Conservation (phyloP, 192 early-diverging fungal species). For the Gryganskiella cystojenkinii region DNA sequence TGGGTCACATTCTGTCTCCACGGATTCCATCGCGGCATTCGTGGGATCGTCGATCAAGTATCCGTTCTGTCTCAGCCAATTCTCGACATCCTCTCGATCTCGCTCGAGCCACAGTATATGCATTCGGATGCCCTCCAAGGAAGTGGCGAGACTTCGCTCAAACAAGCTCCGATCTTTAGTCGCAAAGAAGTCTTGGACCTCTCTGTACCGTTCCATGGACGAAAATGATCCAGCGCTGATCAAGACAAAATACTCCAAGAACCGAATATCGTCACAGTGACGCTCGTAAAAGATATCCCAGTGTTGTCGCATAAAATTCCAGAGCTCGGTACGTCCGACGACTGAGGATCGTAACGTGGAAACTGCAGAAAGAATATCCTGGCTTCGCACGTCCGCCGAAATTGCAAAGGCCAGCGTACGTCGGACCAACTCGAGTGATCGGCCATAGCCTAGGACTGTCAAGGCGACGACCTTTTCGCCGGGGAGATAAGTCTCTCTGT, state of each 20-base stretch:
- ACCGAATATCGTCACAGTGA: slow-evolving; percentile 69
- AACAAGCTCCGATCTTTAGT: slow-evolving; percentile 60
- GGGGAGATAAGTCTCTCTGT: slow-evolving; percentile 58
- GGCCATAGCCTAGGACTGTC: slow-evolving; percentile 62
- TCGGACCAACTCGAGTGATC: slow-evolving; percentile 58
- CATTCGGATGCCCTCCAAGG: slow-evolving; percentile 69
- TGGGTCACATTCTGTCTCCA: background rate
- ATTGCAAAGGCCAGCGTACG: slow-evolving; percentile 65
- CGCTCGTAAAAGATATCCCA: slow-evolving; percentile 65
- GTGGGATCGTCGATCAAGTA: slow-evolving; percentile 10
- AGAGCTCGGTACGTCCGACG: slow-evolving; percentile 64
- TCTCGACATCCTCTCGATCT: slow-evolving; percentile 38
- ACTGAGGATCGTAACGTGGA: slow-evolving; percentile 60
- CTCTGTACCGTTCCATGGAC: slow-evolving; percentile 58
- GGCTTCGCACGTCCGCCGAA: slow-evolving; percentile 65
- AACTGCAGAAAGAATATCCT: slow-evolving; percentile 62
- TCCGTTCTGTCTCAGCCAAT: slow-evolving; percentile 30
- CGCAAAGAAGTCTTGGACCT: slow-evolving; percentile 65
- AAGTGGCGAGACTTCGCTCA: slow-evolving; percentile 64
- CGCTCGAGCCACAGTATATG: slow-evolving; percentile 51
- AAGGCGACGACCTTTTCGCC: slow-evolving; percentile 70
- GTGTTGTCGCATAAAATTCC: slow-evolving; percentile 72
- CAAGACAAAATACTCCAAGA: slow-evolving; percentile 65
- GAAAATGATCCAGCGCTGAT: slow-evolving; percentile 60
- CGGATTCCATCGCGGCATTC: background rate